Conservation (phyloP, 139 green algal species). For the Nannochloris sp. region DNA sequence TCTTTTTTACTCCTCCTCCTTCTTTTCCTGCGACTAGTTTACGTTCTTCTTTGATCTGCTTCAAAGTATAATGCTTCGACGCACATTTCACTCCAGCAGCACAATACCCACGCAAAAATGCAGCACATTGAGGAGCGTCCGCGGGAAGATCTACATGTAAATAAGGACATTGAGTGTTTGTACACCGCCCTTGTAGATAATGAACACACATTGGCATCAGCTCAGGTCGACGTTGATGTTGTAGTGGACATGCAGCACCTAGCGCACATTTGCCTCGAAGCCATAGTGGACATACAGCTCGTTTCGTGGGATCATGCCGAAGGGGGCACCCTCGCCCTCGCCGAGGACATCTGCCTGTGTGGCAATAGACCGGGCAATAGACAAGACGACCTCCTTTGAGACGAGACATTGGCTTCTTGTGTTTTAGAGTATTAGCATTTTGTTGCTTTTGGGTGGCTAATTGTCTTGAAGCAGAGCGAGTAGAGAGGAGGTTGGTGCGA, state of each 20-base stretch:
- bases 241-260: constrained; percentile 38
- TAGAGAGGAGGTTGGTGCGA: too few species aligned
- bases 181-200: constrained; percentile 61
- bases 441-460: too few species aligned
- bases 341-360: constrained; percentile 16
- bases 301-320: constrained; percentile 46
- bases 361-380: constrained; percentile 11
- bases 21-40: too few species aligned
- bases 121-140: constrained; percentile 37
- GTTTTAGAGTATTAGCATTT: too few species aligned
- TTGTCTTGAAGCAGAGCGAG: too few species aligned
- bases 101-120: constrained; percentile 55
- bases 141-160: constrained; percentile 49
- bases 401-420: neutral
- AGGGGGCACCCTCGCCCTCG: constrained; percentile 16
- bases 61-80: constrained; percentile 47
- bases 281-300: constrained; percentile 57
- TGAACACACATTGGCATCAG: constrained; percentile 65
- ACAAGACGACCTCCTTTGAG: constrained; percentile 5
- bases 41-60: constrained; percentile 34
- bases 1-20: neutral
- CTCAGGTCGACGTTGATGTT: constrained; percentile 30
- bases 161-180: constrained; percentile 48
- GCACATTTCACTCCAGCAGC: constrained; percentile 40
- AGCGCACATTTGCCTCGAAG: constrained; percentile 44